Evolutionary conservation across 1,284 basidiomycete species (phyloP), one percentile per base, ranked within the genome.

Genomic region (Porodaedalea pini): DNA sequence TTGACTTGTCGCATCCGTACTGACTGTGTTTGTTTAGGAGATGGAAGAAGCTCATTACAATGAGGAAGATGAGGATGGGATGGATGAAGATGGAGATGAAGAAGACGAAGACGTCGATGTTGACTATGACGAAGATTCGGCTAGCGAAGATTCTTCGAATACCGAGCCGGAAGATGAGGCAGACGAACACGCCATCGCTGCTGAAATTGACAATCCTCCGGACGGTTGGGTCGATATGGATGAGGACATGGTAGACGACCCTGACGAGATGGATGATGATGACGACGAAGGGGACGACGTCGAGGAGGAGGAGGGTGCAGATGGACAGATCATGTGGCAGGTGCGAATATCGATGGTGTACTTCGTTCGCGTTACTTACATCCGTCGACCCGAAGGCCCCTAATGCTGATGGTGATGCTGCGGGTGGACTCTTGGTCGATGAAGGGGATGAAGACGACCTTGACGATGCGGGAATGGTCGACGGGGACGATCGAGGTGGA

Each of bases 31-130:
- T 54, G 60, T 41, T 31, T 61, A 92, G 90, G 89, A 91, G 68
- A 91, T 92, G 86, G 90, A 90, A 60, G 88, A 88, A 62, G 78
- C 78, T 11, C 78, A 83, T 57, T 89, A 80, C 59, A 71, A 79
- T 58, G 71, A 82, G 56, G 78, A 80, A 23, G 88, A 88, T 41
- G 88, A 89, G 55, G 88, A 87, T 54, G 90, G 89, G 54, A 89
- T 91, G 36, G 88, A 87, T 56, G 88, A 85, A 32, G 88, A 87
- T 56, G 88, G 85, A 37, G 90, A 86, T 11, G 88, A 86, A 23
- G 87, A 85, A 7, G 88, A 86, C 15, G 89, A 88, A 54, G 90
- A 92, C 58, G 88, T 90, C 27, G 92, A 94, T 57, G 92, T 94
- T 81, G 91, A 93, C 44, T 91, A 86, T 60, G 90, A 80, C 6